A percentile compares a stretch with the other conserved stretches of the same genome.
These are phyloP conservation scores for Colletotrichum paranaense DNA, from an alignment of 2,329 filamentous ascomycete genomes.

Conservation along the genomic window DNA sequence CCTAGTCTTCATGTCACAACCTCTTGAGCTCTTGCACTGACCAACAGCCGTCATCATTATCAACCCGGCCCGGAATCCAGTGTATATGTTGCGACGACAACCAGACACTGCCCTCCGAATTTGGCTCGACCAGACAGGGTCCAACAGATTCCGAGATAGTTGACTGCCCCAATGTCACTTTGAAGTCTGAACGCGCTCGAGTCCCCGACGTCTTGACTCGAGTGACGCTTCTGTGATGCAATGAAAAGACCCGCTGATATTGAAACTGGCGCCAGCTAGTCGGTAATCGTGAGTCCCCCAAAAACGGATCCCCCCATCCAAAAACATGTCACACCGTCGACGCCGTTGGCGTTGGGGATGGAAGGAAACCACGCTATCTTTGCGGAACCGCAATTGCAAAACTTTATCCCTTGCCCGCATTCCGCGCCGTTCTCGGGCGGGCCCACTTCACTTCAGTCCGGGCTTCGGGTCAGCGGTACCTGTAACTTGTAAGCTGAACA, in stretches of 20 bases:
- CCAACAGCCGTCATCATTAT: slow-evolving; percentile 10
- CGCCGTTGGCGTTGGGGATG: not conserved
- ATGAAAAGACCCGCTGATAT: not conserved
- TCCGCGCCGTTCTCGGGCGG: slow-evolving; percentile 2
- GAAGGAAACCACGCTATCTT: not conserved
- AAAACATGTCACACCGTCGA: not conserved
- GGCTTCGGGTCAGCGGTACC: slow-evolving; percentile 13
- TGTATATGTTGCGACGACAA: not conserved
- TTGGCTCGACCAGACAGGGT: not conserved
- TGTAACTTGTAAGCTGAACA: not conserved
- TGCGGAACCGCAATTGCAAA: not conserved
- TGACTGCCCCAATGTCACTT: not conserved
- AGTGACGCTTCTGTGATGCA: slow-evolving; percentile 3
- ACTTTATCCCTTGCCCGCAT: not conserved
- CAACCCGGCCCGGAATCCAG: not conserved
- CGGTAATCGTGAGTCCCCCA: not conserved
- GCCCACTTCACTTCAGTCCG: not conserved
- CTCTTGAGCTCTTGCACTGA: not conserved
- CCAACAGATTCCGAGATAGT: not conserved
- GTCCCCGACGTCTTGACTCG: not conserved
- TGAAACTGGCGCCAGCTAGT: not conserved
- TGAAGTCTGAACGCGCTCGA: too few relatives aligned
- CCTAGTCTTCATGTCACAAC: not conserved
- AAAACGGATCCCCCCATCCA: not conserved
- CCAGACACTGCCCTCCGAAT: not conserved